Conservation (phyloP, 805 yeast species). For the Suhomyces tanzawaensis region DNA sequence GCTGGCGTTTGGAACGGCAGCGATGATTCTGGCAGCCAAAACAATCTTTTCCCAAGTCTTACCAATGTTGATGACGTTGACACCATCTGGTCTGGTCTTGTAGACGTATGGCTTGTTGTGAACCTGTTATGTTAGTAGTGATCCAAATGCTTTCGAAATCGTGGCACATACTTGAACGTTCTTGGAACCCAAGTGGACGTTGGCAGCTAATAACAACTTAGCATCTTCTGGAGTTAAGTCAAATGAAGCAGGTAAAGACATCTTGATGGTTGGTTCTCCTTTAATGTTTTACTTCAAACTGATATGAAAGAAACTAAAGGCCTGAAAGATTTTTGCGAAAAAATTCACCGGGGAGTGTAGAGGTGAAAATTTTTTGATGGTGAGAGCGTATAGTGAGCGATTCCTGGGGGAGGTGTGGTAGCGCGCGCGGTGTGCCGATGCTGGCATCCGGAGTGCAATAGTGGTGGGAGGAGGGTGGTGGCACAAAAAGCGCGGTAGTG, state of each 20-base stretch:
- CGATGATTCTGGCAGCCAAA: slow-evolving; percentile 99
- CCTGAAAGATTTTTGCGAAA: slow-evolving; percentile 4
- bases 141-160: neutral
- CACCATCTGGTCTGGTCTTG: slow-evolving; percentile 99
- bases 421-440: too few relatives aligned
- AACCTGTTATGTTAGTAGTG: slow-evolving; percentile 47
- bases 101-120: slow-evolving; percentile 96
- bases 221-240: slow-evolving; percentile 97
- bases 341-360: slow-evolving; percentile 5
- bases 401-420: neutral
- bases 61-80: slow-evolving; percentile 95
- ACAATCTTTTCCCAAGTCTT: slow-evolving; percentile 99
- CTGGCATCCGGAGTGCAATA: slow-evolving; percentile 5
- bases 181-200: slow-evolving; percentile 99
- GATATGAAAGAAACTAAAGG: slow-evolving; percentile 5
- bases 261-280: slow-evolving; percentile 22
- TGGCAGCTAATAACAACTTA: slow-evolving; percentile 98
- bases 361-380: slow-evolving; percentile 9
- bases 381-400: neutral
- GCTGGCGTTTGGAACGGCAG: slow-evolving; percentile 97
- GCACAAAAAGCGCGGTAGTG: neutral
- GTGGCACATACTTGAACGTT: slow-evolving; percentile 88
- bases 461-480: neutral
- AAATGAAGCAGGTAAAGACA: slow-evolving; percentile 86
- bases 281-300: slow-evolving; percentile 6